These are phyloP conservation scores for Lactarius hatsudake DNA, from an alignment of 768 basidiomycete species.

Conservation along the genomic window DNA sequence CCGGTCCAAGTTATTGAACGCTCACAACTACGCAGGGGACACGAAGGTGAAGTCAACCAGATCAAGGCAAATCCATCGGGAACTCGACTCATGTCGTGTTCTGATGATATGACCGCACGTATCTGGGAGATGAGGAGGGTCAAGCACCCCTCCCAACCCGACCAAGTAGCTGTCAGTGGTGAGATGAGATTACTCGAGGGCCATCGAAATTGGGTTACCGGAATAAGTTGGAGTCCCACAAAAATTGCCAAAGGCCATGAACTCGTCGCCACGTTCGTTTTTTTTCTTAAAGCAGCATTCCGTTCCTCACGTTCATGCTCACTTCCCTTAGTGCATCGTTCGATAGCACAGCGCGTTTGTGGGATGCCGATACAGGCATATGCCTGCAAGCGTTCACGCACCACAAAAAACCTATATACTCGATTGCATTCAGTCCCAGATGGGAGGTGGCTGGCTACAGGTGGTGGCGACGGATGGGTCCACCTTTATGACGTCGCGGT, in stretches of 20 bases:
- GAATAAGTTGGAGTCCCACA: constrained; percentile 66
- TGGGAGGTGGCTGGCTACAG: constrained; percentile 70
- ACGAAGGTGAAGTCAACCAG: constrained; percentile 75
- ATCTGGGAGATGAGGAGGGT: constrained; percentile 67
- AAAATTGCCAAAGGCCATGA: constrained; percentile 50
- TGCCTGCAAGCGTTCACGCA: constrained; percentile 71
- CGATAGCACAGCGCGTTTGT: constrained; percentile 75
- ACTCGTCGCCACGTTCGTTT: constrained; percentile 65
- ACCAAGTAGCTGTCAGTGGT: constrained; percentile 30
- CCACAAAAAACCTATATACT: constrained; percentile 70
- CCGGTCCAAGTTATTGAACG: neutral
- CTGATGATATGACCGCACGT: constrained; percentile 75
- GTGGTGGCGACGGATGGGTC: constrained; percentile 75
- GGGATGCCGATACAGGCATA: constrained; percentile 76
- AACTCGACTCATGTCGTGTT: constrained; percentile 73
- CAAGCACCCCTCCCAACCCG: constrained; percentile 31
- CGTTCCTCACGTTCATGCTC: constrained; percentile 1
- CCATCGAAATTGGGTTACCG: constrained; percentile 63
- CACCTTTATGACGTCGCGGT: constrained; percentile 71
- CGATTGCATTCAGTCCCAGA: constrained; percentile 73
- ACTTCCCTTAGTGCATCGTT: constrained; percentile 62
- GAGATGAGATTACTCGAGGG: constrained; percentile 50
- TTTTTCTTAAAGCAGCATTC: constrained; percentile 12
- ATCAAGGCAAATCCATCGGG: constrained; percentile 64
- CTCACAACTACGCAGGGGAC: constrained; percentile 48